phyloP scores from a whole-genome alignment of 2,329 filamentous ascomycete genomes.

The Hansfordia pulvinata region DNA sequence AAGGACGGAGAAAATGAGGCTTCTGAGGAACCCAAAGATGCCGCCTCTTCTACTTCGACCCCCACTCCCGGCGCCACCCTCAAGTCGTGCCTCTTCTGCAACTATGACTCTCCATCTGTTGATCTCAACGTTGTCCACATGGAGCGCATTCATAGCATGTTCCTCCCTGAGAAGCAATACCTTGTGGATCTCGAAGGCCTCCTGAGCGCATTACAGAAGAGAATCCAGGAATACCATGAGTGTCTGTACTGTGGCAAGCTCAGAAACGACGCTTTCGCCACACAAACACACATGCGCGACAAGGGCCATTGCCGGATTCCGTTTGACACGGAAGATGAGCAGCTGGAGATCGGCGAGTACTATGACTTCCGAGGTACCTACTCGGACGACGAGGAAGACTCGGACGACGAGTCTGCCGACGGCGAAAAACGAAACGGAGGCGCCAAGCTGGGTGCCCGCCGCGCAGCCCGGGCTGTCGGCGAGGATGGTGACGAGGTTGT shows the following conservation, averaged over 20 bases:
- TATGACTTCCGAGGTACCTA: slow-evolving; percentile 97
- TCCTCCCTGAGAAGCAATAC: slow-evolving; percentile 81
- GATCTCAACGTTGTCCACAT: slow-evolving; percentile 77
- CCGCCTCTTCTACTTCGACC: slow-evolving; percentile 27
- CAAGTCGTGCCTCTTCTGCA: slow-evolving; percentile 77
- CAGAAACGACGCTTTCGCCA: slow-evolving; percentile 63
- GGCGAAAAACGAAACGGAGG: slow-evolving; percentile 41
- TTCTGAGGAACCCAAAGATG: slow-evolving; percentile 21
- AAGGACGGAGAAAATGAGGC: slow-evolving; percentile 30
- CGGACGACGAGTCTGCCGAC: slow-evolving; percentile 36
- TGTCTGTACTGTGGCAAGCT: slow-evolving; percentile 82
- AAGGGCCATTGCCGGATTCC: slow-evolving; percentile 95
- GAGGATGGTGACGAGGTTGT: slow-evolving; percentile 41
- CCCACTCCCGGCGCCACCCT: slow-evolving; percentile 28
- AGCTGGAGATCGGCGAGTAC: slow-evolving; percentile 88
- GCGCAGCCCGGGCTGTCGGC: slow-evolving; percentile 35
- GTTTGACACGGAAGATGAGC: slow-evolving; percentile 76
- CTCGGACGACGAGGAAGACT: slow-evolving; percentile 57
- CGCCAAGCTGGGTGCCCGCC: slow-evolving; percentile 55
- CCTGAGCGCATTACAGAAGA: slow-evolving; percentile 63
- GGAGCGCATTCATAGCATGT: slow-evolving; percentile 88
- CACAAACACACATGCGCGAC: slow-evolving; percentile 95
- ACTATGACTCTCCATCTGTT: slow-evolving; percentile 63
- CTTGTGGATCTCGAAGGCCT: slow-evolving; percentile 73
- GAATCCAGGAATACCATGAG: slow-evolving; percentile 67